These are phyloP conservation scores for Pythium dissotocum DNA, from an alignment of 352 stramenopile species.

Conservation along the genomic window DNA sequence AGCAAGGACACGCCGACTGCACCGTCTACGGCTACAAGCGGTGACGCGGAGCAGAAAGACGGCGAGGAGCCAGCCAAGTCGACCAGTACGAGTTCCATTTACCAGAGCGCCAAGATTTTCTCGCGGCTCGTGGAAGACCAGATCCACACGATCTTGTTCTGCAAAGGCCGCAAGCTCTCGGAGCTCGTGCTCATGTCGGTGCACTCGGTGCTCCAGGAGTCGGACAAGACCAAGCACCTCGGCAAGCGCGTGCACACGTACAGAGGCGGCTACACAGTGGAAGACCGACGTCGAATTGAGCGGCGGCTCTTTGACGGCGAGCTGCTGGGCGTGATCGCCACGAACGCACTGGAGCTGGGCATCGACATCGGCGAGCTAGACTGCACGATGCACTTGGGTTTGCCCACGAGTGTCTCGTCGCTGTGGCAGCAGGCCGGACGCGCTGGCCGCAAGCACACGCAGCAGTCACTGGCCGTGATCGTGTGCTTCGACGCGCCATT, in stretches of 20 bases:
- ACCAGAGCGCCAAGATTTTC: constrained; percentile 92
- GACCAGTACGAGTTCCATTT: constrained; percentile 71
- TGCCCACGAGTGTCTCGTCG: constrained; percentile 91
- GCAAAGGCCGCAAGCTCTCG: constrained; percentile 92
- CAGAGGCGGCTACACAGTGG: constrained; percentile 94
- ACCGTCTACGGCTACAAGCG: background rate
- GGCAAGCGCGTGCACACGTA: constrained; percentile 91
- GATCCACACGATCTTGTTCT: constrained; percentile 96
- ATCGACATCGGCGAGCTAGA: constrained; percentile 95
- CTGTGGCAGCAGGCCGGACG: constrained; percentile 97
- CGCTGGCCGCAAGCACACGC: constrained; percentile 83
- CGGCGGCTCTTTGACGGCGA: constrained; percentile 93
- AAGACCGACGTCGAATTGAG: constrained; percentile 94
- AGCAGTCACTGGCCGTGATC: constrained; percentile 91
- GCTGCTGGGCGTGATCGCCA: constrained; percentile 95
- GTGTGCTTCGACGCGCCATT: constrained; percentile 94
- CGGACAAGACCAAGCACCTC: constrained; percentile 41
- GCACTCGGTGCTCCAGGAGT: constrained; percentile 60
- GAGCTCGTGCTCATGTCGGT: constrained; percentile 91
- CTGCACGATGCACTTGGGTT: constrained; percentile 95
- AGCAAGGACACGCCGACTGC: background rate
- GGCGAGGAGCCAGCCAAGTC: constrained; percentile 12
- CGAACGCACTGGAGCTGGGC: constrained; percentile 96
- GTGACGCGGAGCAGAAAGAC: constrained; percentile 30
- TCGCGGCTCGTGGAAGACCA: constrained; percentile 85